Conservation (phyloP, 75 land plant species). For the Cryptomeria japonica region DNA sequence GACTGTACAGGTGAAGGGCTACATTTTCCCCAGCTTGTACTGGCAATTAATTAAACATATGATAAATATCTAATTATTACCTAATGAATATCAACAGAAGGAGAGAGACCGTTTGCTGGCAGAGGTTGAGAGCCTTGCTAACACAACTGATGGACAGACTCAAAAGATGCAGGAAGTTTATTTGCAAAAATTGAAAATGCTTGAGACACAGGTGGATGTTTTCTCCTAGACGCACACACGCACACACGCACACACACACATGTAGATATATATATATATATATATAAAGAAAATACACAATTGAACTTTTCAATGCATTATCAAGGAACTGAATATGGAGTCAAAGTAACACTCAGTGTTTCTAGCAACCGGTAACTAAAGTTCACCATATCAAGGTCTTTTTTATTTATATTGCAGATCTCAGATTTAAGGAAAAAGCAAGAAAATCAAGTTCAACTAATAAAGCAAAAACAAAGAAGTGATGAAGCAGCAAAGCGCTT, state of each 20-base stretch:
- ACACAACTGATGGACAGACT: slow-evolving; percentile 75
- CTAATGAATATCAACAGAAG: slow-evolving; percentile 46
- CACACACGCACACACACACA: no score
- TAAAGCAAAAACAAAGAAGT: slow-evolving; percentile 93
- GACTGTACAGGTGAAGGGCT: slow-evolving; percentile 63
- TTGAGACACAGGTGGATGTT: slow-evolving; percentile 83
- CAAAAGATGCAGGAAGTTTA: slow-evolving; percentile 83
- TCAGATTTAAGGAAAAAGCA: slow-evolving; percentile 93
- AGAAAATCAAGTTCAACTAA: slow-evolving; percentile 91
- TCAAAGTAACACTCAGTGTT: neutral
- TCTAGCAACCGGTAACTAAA: neutral
- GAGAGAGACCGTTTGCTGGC: slow-evolving; percentile 81
- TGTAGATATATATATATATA: neutral
- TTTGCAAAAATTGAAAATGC: slow-evolving; percentile 77
- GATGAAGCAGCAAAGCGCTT: slow-evolving; percentile 95
- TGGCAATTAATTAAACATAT: neutral
- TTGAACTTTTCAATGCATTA: neutral
- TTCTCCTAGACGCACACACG: no score
- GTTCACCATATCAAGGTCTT: neutral
- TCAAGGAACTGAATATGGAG: neutral
- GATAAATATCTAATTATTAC: neutral
- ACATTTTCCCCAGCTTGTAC: neutral
- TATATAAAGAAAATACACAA: neutral
- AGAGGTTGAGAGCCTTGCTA: slow-evolving; percentile 78
- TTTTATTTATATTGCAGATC: slow-evolving; percentile 55